Evolutionary conservation across 192 early-diverging fungal genomes (phyloP), one percentile per base, ranked within the genome.

Genomic region (Backusella tarrabulga): DNA sequence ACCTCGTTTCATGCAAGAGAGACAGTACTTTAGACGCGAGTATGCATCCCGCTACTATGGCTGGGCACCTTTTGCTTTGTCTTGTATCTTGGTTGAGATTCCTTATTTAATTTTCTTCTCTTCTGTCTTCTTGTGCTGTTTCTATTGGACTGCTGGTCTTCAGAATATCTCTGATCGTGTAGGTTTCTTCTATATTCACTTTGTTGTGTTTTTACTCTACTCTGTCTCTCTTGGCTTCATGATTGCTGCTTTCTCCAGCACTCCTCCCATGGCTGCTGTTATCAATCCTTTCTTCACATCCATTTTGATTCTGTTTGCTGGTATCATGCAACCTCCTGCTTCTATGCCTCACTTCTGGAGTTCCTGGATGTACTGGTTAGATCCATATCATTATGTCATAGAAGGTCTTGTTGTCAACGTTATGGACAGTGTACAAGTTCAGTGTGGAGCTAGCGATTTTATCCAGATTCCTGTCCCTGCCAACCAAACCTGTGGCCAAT

Each of bases 121-220:
- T 66, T 81, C 86, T 15, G 32, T 91, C 70, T 90, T 88, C 81
- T 84, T 91, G 52, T 77, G 84, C 26, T 69, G 76, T 67, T 88
- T 88, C 77, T 93, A 92, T 83, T 91, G 89, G 89, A 86, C 85
- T 60, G 88, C 85, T 23, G 88, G 89, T 6, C 80, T 91, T 69
- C 83, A 86, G 60, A 71, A 77, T 26, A 69, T 74, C 32, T 63
- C 83, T 68, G 86, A 87, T 34, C 84, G 87, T 66, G 76, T 87
- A 38, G 88, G 88, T 69, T 90, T 86, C 79, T 92, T 92, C 81
- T 92, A 85, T 70, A 36, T 92, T 19, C 74, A 88, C 38, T 90
- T 89, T 67, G 74, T 85, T 15, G 73, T 88, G 19, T 87, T 91
- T 54, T 52, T 90, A 38, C 86, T 90, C 69, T 87, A 79, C 46